These are phyloP conservation scores for Penicillium atrosanguineum DNA, from an alignment of 495 filamentous ascomycete genomes.

Conservation along the genomic window DNA sequence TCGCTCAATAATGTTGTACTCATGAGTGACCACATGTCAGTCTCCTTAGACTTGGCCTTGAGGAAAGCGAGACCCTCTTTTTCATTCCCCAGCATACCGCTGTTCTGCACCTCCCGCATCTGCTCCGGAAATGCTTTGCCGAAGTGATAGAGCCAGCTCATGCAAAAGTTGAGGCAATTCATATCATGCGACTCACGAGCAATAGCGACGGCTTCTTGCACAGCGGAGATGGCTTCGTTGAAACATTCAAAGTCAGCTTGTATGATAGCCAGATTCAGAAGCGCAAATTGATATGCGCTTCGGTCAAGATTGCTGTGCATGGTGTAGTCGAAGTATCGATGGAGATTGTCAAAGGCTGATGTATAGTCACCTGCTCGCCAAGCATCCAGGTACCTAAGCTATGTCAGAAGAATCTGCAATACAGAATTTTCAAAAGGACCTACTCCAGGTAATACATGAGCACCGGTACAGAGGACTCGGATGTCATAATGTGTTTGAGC, in stretches of 20 bases:
- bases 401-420: constrained; percentile 3
- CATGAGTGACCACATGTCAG: constrained; percentile 81
- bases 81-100: constrained; percentile 71
- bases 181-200: constrained; percentile 91
- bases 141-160: constrained; percentile 98
- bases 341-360: constrained; percentile 83
- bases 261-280: constrained; percentile 89
- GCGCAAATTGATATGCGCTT: constrained; percentile 91
- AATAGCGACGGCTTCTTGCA: constrained; percentile 88
- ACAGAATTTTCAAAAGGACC: constrained; percentile 5
- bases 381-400: constrained; percentile 72
- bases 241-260: constrained; percentile 95
- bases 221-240: constrained; percentile 84
- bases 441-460: constrained; percentile 76
- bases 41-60: constrained; percentile 84
- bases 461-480: constrained; percentile 64
- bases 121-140: constrained; percentile 77
- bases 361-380: constrained; percentile 91
- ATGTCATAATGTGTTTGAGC: constrained; percentile 63
- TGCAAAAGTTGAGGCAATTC: constrained; percentile 88
- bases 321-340: constrained; percentile 96
- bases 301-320: constrained; percentile 78
- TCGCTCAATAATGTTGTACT: constrained; percentile 85
- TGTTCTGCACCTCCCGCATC: constrained; percentile 65
- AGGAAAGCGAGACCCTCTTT: constrained; percentile 81